phyloP scores from a whole-genome alignment of 352 stramenopile genomes.

The Phytopythium sindhum region DNA sequence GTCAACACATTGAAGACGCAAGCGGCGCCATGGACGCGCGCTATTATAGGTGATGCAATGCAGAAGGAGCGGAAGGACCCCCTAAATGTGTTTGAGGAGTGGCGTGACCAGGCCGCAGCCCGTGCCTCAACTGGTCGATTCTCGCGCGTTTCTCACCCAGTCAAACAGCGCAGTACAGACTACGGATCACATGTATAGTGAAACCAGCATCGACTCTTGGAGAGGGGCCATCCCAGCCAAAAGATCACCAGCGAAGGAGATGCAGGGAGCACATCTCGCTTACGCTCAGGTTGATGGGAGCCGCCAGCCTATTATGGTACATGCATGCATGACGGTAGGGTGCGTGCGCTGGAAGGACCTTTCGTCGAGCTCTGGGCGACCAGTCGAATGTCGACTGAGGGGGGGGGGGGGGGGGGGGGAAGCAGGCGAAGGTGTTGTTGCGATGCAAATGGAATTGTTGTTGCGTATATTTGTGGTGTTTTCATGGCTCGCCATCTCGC shows the following conservation, averaged over 20 bases:
- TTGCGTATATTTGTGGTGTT: slow-evolving; percentile 2
- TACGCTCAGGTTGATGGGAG: background rate
- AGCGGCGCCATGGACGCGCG: slow-evolving; percentile 3
- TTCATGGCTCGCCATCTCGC: background rate
- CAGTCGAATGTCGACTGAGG: too few species aligned
- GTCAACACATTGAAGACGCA: background rate
- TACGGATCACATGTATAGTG: background rate
- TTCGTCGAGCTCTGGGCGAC: too few species aligned
- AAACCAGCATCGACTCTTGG: background rate
- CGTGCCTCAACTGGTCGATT: slow-evolving; percentile 1
- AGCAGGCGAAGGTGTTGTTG: too few species aligned
- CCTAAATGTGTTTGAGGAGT: background rate
- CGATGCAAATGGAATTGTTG: background rate
- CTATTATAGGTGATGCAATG: background rate
- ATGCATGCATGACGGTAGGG: too few species aligned
- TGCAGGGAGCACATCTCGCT: background rate
- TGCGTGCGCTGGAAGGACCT: too few species aligned
- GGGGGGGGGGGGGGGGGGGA: too few species aligned
- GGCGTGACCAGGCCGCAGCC: background rate
- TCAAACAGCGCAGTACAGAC: background rate
- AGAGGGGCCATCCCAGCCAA: background rate
- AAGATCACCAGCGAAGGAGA: background rate
- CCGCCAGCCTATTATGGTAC: background rate
- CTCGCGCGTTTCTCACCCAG: background rate
- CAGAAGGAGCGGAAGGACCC: background rate